phyloP scores from a whole-genome alignment of 2,329 filamentous ascomycete species.

The Ampelomyces quisqualis region DNA sequence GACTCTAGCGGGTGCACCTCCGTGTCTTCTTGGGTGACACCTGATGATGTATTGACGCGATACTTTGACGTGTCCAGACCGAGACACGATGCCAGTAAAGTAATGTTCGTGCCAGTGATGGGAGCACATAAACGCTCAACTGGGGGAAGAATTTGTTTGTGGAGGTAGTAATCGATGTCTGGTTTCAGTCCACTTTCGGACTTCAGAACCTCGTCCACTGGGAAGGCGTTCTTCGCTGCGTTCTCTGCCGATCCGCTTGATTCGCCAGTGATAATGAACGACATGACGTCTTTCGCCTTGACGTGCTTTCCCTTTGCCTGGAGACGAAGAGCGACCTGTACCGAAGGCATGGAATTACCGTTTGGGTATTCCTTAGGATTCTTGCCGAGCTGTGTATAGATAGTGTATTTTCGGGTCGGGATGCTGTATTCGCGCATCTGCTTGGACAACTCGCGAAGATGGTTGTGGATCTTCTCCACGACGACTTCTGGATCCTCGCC shows the following conservation, averaged over 20 bases:
- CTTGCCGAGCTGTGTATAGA: slow-evolving; percentile 97
- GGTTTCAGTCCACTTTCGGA: slow-evolving; percentile 72
- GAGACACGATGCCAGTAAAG: slow-evolving; percentile 86
- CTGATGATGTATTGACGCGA: slow-evolving; percentile 63
- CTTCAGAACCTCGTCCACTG: slow-evolving; percentile 81
- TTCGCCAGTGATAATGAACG: slow-evolving; percentile 83
- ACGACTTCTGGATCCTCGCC: slow-evolving; percentile 89
- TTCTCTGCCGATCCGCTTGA: slow-evolving; percentile 64
- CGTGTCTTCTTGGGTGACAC: slow-evolving; percentile 46
- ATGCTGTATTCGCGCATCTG: slow-evolving; percentile 83
- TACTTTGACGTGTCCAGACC: slow-evolving; percentile 91
- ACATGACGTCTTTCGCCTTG: slow-evolving; percentile 92
- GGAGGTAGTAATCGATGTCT: slow-evolving; percentile 96
- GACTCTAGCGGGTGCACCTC: slow-evolving; percentile 85
- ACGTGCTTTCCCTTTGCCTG: slow-evolving; percentile 82
- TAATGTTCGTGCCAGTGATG: slow-evolving; percentile 87
- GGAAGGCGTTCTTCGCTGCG: slow-evolving; percentile 85
- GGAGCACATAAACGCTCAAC: slow-evolving; percentile 97
- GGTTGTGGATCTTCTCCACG: slow-evolving; percentile 87
- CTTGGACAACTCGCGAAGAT: slow-evolving; percentile 77
- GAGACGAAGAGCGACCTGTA: slow-evolving; percentile 89
- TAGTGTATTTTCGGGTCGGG: slow-evolving; percentile 86
- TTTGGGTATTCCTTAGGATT: slow-evolving; percentile 92
- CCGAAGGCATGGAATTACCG: slow-evolving; percentile 91
- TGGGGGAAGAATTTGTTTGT: slow-evolving; percentile 97